Percentiles rank a stretch among this genome's conserved stretches.
These are phyloP conservation scores for Auricularia sp. DNA, from an alignment of 768 basidiomycete genomes.

Conservation along the genomic window DNA sequence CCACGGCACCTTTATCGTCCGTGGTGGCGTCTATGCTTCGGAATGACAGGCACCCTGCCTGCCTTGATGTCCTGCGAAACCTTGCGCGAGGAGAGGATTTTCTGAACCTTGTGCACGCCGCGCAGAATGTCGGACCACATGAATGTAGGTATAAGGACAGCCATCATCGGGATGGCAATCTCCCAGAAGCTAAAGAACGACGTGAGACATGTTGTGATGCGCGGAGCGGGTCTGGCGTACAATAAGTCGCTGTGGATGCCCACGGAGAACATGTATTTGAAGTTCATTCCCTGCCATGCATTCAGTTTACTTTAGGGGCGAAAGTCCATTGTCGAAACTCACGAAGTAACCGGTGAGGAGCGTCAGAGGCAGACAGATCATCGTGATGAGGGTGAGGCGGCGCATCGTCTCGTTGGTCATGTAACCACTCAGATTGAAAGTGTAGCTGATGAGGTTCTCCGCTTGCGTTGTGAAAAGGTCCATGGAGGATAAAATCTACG, in stretches of 20 bases:
- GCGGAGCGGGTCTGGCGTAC: conserved; percentile 20
- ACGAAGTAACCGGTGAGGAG: conserved; percentile 66
- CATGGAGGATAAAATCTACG: conserved; percentile 47
- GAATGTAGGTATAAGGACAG: conserved; percentile 42
- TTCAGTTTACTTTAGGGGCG: neutral
- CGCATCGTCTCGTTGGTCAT: conserved; percentile 1
- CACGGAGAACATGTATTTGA: conserved; percentile 41
- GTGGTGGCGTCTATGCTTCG: neutral
- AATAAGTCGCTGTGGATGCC: conserved; percentile 35
- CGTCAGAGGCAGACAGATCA: conserved; percentile 62
- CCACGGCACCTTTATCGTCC: neutral
- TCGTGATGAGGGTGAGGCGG: conserved; percentile 26
- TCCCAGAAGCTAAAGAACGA: conserved; percentile 48
- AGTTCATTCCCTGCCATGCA: conserved; percentile 53
- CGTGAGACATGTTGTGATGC: neutral
- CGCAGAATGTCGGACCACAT: conserved; percentile 40
- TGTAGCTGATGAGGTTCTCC: conserved; percentile 63
- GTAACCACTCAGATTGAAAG: conserved; percentile 40
- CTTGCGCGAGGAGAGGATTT: conserved; percentile 14
- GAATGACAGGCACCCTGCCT: neutral
- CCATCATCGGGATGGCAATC: conserved; percentile 52
- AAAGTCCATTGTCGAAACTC: conserved; percentile 16
- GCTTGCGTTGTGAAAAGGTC: conserved; percentile 67
- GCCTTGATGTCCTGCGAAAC: neutral
- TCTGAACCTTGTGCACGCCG: conserved; percentile 37